Conservation (phyloP, 1,139 yeast genomes). For the Protomyces arabidopsidicola region DNA sequence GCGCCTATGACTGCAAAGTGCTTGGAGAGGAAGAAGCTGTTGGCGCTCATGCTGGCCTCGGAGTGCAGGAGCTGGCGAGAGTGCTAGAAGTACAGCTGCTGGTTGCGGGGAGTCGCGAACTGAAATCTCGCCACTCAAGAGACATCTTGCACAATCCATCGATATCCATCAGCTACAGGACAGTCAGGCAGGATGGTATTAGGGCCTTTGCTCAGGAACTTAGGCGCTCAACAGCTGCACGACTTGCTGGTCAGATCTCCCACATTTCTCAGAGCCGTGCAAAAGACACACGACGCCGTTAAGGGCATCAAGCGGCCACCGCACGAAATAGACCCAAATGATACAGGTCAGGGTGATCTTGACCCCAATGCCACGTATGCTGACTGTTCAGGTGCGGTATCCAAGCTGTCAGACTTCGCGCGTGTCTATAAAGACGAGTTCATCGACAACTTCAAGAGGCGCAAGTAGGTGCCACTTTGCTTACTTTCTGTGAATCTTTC, state of each 20-base stretch:
- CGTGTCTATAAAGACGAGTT: slow-evolving; percentile 18
- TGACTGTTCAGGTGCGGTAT: neutral
- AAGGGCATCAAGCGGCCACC: slow-evolving; percentile 20
- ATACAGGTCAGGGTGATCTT: neutral
- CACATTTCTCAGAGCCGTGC: slow-evolving; percentile 14
- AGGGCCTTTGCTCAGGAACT: slow-evolving; percentile 6
- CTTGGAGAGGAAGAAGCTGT: slow-evolving; percentile 46
- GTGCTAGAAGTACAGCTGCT: neutral
- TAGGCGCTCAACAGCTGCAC: slow-evolving; percentile 21
- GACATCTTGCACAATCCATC: neutral
- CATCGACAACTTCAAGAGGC: slow-evolving; percentile 17
- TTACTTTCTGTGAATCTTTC: neutral
- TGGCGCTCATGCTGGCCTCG: slow-evolving; percentile 8
- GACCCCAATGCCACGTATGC: no score
- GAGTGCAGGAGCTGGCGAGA: neutral
- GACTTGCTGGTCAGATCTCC: slow-evolving; percentile 19
- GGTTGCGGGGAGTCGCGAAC: neutral
- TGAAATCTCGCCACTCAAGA: neutral
- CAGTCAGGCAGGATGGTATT: neutral
- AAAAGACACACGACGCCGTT: slow-evolving; percentile 22
- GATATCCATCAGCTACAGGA: neutral
- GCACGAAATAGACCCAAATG: slow-evolving; percentile 10
- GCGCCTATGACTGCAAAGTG: slow-evolving; percentile 73
- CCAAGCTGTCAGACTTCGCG: slow-evolving; percentile 2
- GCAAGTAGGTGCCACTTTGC: neutral